phyloP scores from a whole-genome alignment of 2,329 filamentous ascomycete species.

The Epicoccum nigrum region DNA sequence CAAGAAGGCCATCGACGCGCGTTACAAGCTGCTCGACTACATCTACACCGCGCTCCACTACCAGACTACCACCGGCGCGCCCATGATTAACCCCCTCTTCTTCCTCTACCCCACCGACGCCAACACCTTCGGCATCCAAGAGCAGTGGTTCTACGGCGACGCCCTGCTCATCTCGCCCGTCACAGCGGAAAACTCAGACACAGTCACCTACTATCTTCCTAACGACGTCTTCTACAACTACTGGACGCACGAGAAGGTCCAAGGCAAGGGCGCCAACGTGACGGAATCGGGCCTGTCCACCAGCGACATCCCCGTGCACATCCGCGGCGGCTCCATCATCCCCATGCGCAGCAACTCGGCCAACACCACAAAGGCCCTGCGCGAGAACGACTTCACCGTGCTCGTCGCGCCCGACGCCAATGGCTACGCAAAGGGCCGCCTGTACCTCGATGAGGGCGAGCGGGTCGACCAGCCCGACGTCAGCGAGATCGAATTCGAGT shows the following conservation, averaged over 20 bases:
- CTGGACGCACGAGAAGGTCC: slow-evolving; percentile 57
- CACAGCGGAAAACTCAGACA: slow-evolving; percentile 57
- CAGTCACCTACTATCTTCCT: slow-evolving; percentile 62
- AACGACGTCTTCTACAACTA: slow-evolving; percentile 66
- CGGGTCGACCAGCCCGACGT: slow-evolving; percentile 64
- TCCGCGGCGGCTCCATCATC: slow-evolving; percentile 69
- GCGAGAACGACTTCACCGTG: slow-evolving; percentile 71
- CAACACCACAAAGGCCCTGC: slow-evolving; percentile 68
- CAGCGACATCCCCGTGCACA: slow-evolving; percentile 69
- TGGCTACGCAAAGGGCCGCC: slow-evolving; percentile 67
- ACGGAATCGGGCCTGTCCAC: slow-evolving; percentile 55
- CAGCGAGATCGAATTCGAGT: slow-evolving; percentile 67
- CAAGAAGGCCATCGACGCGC: slow-evolving; percentile 69
- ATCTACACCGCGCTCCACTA: slow-evolving; percentile 73
- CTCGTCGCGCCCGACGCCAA: slow-evolving; percentile 69
- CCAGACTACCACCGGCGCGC: slow-evolving; percentile 66
- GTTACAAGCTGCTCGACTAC: slow-evolving; percentile 81
- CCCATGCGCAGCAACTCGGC: slow-evolving; percentile 62
- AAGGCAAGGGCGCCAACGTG: slow-evolving; percentile 54
- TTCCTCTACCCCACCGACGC: slow-evolving; percentile 69
- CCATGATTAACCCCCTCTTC: slow-evolving; percentile 72
- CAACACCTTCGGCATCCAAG: slow-evolving; percentile 58
- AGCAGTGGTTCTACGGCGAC: slow-evolving; percentile 67
- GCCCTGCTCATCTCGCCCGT: slow-evolving; percentile 64
- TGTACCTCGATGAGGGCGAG: slow-evolving; percentile 82